phyloP scores from a whole-genome alignment of 805 yeast species.

The Clavispora fructus region DNA sequence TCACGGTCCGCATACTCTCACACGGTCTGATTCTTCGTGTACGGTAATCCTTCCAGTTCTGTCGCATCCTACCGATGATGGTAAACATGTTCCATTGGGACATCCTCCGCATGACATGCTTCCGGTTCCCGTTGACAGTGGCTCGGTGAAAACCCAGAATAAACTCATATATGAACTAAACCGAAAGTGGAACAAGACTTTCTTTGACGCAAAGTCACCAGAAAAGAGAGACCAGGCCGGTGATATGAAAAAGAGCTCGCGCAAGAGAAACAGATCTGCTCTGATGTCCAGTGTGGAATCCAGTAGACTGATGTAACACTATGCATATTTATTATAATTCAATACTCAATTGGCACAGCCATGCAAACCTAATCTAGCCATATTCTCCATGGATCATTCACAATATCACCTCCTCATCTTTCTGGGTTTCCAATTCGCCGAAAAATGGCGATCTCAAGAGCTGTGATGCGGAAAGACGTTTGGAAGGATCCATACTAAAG shows the following conservation, averaged over 20 bases:
- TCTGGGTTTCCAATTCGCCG: conserved; percentile 30
- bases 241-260: background rate
- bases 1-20: background rate
- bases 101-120: conserved; percentile 6
- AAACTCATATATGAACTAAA: conserved; percentile 31
- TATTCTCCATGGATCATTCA: background rate
- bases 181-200: conserved; percentile 36
- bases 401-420: conserved; percentile 30
- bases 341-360: background rate
- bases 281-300: background rate
- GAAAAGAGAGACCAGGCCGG: background rate
- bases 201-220: conserved; percentile 3
- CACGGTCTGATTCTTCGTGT: background rate
- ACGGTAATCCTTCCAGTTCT: background rate
- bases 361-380: background rate
- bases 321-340: background rate
- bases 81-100: conserved; percentile 1
- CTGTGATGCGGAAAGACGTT: conserved; percentile 54
- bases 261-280: conserved; percentile 12
- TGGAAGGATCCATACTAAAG: conserved; percentile 52
- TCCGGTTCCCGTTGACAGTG: conserved; percentile 5
- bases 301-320: background rate
- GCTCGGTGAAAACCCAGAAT: conserved; percentile 26
- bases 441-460: conserved; percentile 58
- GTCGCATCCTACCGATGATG: background rate